These are phyloP conservation scores for Patellaria atrata DNA, from an alignment of 495 filamentous ascomycete species.

Conservation along the genomic window DNA sequence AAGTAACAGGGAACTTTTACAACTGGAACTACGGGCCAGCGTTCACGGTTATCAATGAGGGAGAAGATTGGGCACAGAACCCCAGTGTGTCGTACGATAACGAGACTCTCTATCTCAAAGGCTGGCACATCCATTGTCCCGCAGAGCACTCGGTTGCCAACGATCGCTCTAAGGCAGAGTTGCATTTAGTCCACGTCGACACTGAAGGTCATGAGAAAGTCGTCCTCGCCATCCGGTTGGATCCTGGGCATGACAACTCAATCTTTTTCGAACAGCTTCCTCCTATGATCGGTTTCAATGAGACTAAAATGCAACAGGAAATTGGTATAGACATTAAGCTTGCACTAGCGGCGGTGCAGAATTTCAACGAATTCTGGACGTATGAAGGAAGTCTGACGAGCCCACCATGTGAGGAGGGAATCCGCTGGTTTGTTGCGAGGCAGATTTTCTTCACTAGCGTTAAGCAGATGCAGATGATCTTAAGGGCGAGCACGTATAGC, in stretches of 20 bases:
- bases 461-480: conserved; percentile 8
- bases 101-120: conserved; percentile 21
- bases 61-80: conserved; percentile 9
- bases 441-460: conserved; percentile 6
- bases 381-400: conserved; percentile 18
- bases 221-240: conserved; percentile 23
- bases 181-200: conserved; percentile 25
- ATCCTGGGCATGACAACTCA: conserved; percentile 19
- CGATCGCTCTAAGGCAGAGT: conserved; percentile 21
- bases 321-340: conserved; percentile 11
- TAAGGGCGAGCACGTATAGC: conserved; percentile 9
- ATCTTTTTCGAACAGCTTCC: conserved; percentile 22
- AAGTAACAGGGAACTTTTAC: conserved; percentile 16
- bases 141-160: conserved; percentile 22
- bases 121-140: conserved; percentile 26
- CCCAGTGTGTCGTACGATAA: conserved; percentile 20
- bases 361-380: conserved; percentile 23
- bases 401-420: conserved; percentile 12
- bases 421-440: conserved; percentile 9
- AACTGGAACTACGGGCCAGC: conserved; percentile 26
- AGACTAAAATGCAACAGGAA: conserved; percentile 1
- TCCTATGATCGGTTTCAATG: conserved; percentile 10
- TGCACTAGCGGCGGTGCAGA: conserved; percentile 16
- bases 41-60: conserved; percentile 14
- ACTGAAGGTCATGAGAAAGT: conserved; percentile 13